A percentile compares a stretch with the other conserved stretches of the same genome.
Evolutionary conservation across 176 grass and related monocot species (phyloP).

Genomic region (Triticum urartu): DNA sequence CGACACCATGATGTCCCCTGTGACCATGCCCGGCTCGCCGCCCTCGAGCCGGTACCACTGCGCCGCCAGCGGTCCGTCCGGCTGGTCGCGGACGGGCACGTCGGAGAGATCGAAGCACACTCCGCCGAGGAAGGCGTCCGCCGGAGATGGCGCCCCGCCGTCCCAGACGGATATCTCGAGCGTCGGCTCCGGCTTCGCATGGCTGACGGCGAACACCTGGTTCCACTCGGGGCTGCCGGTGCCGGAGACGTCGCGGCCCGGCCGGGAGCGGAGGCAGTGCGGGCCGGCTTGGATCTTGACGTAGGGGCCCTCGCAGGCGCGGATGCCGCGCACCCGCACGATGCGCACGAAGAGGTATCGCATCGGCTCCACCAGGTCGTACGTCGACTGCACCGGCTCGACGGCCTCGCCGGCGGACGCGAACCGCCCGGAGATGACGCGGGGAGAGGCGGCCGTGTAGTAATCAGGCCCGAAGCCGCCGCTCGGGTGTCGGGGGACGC

Average conservation of each 20-base stretch:
- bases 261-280: slow-evolving; percentile 47
- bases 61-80: slow-evolving; percentile 76
- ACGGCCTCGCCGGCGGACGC: slow-evolving; percentile 45
- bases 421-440: slow-evolving; percentile 70
- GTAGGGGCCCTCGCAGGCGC: slow-evolving; percentile 70
- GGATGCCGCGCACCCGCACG: slow-evolving; percentile 64
- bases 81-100: slow-evolving; percentile 72
- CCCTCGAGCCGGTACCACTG: slow-evolving; percentile 97
- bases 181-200: slow-evolving; percentile 59
- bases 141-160: slow-evolving; percentile 31
- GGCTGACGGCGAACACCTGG: slow-evolving; percentile 76
- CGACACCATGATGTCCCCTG: slow-evolving; percentile 89
- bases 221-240: slow-evolving; percentile 79
- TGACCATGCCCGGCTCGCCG: slow-evolving; percentile 51
- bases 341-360: slow-evolving; percentile 87
- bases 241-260: slow-evolving; percentile 51
- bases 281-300: slow-evolving; percentile 63
- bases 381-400: slow-evolving; percentile 52
- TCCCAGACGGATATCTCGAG: slow-evolving; percentile 92
- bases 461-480: slow-evolving; percentile 14
- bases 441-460: slow-evolving; percentile 21
- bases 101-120: slow-evolving; percentile 98
- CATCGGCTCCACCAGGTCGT: slow-evolving; percentile 95
- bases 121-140: slow-evolving; percentile 68
- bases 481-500: slow-evolving; percentile 30